phyloP scores from a whole-genome alignment of 495 filamentous ascomycete genomes.

The Cryomyces minteri region DNA sequence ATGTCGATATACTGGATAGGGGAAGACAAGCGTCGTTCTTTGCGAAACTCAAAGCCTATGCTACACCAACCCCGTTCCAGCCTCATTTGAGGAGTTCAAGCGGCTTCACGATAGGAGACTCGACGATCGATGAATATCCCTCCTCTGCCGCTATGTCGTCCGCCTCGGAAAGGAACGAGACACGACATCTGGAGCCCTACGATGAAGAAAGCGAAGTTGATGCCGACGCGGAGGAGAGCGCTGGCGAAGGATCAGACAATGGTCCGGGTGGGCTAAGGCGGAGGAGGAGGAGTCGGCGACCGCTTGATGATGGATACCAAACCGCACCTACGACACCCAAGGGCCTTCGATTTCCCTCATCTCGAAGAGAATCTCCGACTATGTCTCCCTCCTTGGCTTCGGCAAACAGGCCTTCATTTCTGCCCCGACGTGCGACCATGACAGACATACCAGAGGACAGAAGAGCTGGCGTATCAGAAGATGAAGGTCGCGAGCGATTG shows the following conservation, averaged over 20 bases:
- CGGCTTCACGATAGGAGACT: no score
- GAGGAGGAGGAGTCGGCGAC: constrained; percentile 14
- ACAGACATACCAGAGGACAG: constrained; percentile 45
- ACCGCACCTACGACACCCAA: constrained; percentile 48
- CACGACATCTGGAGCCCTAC: no score
- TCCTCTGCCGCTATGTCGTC: no score
- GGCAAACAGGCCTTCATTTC: constrained; percentile 28
- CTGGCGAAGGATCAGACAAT: constrained; percentile 11
- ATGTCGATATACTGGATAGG: no score
- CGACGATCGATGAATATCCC: no score
- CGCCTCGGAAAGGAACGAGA: no score
- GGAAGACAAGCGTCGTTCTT: no score
- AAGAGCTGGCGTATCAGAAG: constrained; percentile 65
- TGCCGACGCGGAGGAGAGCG: constrained; percentile 23
- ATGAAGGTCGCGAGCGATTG: constrained; percentile 66
- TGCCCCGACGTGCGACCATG: constrained; percentile 49
- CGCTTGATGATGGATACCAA: constrained; percentile 18
- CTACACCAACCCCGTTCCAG: no score
- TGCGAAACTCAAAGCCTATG: no score
- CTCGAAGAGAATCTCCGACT: constrained; percentile 10
- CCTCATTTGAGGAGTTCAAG: no score
- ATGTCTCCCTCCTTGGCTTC: constrained; percentile 4
- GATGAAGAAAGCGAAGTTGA: constrained; percentile 14
- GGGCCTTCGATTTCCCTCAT: constrained; percentile 11
- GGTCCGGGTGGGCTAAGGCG: constrained; percentile 7